A percentile compares a stretch with the other conserved stretches of the same genome.
Evolutionary conservation across 2,329 filamentous ascomycete species (phyloP).

Genomic region (Xylariaceae sp.): DNA sequence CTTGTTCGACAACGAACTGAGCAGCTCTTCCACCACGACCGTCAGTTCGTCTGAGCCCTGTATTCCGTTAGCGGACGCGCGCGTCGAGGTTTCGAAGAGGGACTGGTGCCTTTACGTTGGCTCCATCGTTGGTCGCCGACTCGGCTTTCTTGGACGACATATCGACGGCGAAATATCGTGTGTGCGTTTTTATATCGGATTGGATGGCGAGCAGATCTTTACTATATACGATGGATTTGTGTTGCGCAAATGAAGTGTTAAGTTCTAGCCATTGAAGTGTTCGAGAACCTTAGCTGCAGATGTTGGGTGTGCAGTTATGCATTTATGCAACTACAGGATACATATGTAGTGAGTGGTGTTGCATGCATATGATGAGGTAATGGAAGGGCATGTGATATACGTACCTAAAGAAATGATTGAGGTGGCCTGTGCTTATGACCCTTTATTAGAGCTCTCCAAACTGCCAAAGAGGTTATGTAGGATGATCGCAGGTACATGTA

Average conservation of each 20-base stretch:
- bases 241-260: background rate
- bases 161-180: background rate
- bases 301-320: background rate
- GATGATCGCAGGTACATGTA: background rate
- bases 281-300: background rate
- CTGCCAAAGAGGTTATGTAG: background rate
- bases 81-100: background rate
- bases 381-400: too few species aligned
- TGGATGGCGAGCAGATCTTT: background rate
- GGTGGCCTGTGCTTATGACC: background rate
- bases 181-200: background rate
- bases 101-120: slow-evolving; percentile 22
- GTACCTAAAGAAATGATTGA: too few species aligned
- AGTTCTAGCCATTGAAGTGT: background rate
- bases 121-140: slow-evolving; percentile 14
- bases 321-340: background rate
- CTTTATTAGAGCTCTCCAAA: background rate
- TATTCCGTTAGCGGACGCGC: slow-evolving; percentile 3
- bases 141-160: slow-evolving; percentile 36
- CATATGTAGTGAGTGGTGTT: too few species aligned
- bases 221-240: background rate
- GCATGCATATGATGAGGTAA: background rate
- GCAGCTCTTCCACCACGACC: slow-evolving; percentile 80
- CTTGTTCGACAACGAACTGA: slow-evolving; percentile 82
- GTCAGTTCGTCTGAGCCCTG: slow-evolving; percentile 64